Evolutionary conservation across 345 rosid genomes (phyloP).

Genomic region (Camelina laxa): DNA sequence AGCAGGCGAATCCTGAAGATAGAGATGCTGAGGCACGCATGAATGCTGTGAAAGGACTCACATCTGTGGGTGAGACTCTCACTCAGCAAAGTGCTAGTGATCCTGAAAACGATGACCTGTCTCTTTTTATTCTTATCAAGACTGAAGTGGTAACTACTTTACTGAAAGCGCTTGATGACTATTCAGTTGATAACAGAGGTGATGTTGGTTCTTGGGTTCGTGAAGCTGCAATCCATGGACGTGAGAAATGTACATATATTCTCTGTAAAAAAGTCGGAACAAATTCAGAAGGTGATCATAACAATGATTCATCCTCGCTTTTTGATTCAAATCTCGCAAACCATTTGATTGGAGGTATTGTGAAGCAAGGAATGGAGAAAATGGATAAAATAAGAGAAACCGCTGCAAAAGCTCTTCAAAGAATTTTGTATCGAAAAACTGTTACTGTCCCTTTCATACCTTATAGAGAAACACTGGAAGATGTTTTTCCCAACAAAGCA

Average conservation of each 20-base stretch:
- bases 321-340: conserved; percentile 74
- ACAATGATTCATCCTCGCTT: conserved; percentile 37
- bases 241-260: conserved; percentile 74
- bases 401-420: conserved; percentile 78
- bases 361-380: conserved; percentile 91
- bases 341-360: conserved; percentile 59
- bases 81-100: conserved; percentile 48
- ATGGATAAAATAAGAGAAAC: conserved; percentile 92
- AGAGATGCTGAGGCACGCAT: conserved; percentile 96
- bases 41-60: conserved; percentile 88
- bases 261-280: conserved; percentile 57
- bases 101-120: conserved; percentile 48
- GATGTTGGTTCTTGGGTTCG: conserved; percentile 99
- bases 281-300: conserved; percentile 40
- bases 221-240: conserved; percentile 92
- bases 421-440: conserved; percentile 64
- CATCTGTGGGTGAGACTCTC: conserved; percentile 76
- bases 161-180: conserved; percentile 86
- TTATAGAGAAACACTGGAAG: conserved; percentile 68
- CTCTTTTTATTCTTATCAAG: conserved; percentile 68
- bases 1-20: conserved; percentile 82
- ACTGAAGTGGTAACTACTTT: conserved; percentile 76
- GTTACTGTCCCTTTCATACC: conserved; percentile 68
- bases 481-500: conserved; percentile 58
- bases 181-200: conserved; percentile 92